Evolutionary conservation across 2,329 filamentous ascomycete genomes (phyloP).

Genomic region (Endoconidiophora polonica): DNA sequence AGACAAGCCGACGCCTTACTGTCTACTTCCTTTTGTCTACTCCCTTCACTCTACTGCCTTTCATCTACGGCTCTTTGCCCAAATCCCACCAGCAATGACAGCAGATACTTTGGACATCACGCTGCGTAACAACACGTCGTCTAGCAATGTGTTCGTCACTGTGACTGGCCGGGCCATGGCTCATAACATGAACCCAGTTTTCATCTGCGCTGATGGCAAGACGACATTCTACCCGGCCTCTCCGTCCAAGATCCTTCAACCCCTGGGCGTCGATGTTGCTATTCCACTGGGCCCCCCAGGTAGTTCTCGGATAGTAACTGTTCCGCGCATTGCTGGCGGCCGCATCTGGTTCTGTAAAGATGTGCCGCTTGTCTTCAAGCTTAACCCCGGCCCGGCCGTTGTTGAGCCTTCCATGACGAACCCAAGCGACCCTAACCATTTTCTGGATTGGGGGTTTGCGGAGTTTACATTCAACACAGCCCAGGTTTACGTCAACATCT

Average conservation of each 20-base stretch:
- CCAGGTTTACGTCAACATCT: constrained; percentile 52
- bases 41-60: no score
- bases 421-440: constrained; percentile 42
- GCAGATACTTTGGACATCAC: constrained; percentile 23
- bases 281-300: constrained; percentile 49
- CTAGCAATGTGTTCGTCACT: constrained; percentile 45
- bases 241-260: constrained; percentile 32
- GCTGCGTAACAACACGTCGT: constrained; percentile 48
- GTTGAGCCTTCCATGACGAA: constrained; percentile 63
- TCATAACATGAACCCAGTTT: constrained; percentile 39
- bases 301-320: constrained; percentile 39
- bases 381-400: constrained; percentile 56
- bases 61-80: no score
- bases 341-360: constrained; percentile 56
- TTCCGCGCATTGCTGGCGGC: constrained; percentile 54
- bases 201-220: constrained; percentile 48
- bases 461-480: constrained; percentile 49
- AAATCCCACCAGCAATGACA: no score
- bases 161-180: constrained; percentile 49
- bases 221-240: constrained; percentile 48
- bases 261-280: constrained; percentile 39
- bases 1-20: no score
- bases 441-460: constrained; percentile 47
- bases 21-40: no score
- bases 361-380: constrained; percentile 44